phyloP scores from a whole-genome alignment of 192 early-diverging fungal species.

The Coemansia sp. region DNA sequence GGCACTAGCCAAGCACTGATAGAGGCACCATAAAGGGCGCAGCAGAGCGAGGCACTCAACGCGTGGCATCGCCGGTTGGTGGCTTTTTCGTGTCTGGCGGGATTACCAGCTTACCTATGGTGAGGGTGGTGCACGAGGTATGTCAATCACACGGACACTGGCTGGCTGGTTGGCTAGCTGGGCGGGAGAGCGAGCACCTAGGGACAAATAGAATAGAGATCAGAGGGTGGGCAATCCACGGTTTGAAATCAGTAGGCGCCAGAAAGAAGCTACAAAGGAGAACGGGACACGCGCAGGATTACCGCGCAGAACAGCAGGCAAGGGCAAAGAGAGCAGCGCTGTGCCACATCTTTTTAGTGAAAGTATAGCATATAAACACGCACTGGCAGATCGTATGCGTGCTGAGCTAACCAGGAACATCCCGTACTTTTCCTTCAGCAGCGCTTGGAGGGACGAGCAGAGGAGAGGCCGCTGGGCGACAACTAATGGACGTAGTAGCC shows the following conservation, averaged over 20 bases:
- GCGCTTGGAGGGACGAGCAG: not conserved
- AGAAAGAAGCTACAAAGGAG: slow-evolving; percentile 2
- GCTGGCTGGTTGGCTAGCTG: not conserved
- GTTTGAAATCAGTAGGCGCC: slow-evolving; percentile 2
- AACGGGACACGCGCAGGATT: not conserved
- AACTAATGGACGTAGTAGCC: slow-evolving; percentile 3
- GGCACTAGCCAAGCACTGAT: not conserved
- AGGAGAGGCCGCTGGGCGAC: not conserved
- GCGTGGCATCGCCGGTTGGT: slow-evolving; percentile 22
- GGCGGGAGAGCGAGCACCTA: not conserved
- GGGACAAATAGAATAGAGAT: not conserved
- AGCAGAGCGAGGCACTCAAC: slow-evolving; percentile 7
- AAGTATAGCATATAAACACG: not conserved
- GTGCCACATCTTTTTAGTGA: not conserved
- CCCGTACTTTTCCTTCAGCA: not conserved
- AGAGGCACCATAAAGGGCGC: not conserved
- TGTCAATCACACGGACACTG: not conserved
- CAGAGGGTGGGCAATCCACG: slow-evolving; percentile 3
- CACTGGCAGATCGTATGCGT: not conserved
- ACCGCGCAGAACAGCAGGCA: not conserved
- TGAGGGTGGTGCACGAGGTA: slow-evolving; percentile 1
- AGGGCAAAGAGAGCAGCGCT: not conserved
- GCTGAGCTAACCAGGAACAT: not conserved
- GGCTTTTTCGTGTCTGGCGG: slow-evolving; percentile 38
- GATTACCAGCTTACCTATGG: slow-evolving; percentile 12